A percentile compares a stretch with the other conserved stretches of the same genome.
These are phyloP conservation scores for Picea engelmannii DNA, from an alignment of 83 land plant species.

Conservation along the genomic window DNA sequence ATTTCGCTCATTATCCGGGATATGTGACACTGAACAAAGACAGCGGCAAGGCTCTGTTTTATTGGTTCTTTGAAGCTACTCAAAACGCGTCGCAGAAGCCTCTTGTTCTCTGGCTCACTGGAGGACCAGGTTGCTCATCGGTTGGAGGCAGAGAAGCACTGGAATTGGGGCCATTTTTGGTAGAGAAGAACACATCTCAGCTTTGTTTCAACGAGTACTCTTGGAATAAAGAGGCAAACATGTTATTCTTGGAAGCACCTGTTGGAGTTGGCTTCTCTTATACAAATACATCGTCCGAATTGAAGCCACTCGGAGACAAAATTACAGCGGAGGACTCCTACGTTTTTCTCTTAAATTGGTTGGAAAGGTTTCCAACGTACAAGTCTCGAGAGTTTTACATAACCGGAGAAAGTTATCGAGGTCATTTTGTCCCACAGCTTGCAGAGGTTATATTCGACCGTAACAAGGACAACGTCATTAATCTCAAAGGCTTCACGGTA, in stretches of 20 bases:
- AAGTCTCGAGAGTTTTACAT: constrained; percentile 69
- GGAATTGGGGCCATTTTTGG: constrained; percentile 64
- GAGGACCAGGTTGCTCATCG: constrained; percentile 87
- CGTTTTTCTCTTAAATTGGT: constrained; percentile 70
- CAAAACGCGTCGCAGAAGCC: constrained; percentile 36
- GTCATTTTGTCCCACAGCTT: no score
- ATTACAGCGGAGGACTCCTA: constrained; percentile 77
- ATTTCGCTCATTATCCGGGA: constrained; percentile 63
- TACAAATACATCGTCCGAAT: constrained; percentile 51
- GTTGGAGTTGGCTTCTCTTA: constrained; percentile 78
- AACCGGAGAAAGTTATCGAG: no score
- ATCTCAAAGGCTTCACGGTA: constrained; percentile 76
- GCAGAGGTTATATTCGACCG: constrained; percentile 48
- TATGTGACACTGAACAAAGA: constrained; percentile 45
- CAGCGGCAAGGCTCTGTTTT: constrained; percentile 64
- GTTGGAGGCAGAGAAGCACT: constrained; percentile 54
- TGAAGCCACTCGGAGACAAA: constrained; percentile 52
- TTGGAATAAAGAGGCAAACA: constrained; percentile 75
- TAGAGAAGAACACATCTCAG: constrained; percentile 31
- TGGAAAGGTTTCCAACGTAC: constrained; percentile 73
- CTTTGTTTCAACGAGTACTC: constrained; percentile 44
- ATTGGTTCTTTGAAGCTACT: constrained; percentile 68
- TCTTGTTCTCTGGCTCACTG: constrained; percentile 67
- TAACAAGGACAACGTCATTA: constrained; percentile 48
- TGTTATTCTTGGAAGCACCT: constrained; percentile 76